phyloP scores from a whole-genome alignment of 2,329 filamentous ascomycete genomes.

The Aplosporella prunicola region DNA sequence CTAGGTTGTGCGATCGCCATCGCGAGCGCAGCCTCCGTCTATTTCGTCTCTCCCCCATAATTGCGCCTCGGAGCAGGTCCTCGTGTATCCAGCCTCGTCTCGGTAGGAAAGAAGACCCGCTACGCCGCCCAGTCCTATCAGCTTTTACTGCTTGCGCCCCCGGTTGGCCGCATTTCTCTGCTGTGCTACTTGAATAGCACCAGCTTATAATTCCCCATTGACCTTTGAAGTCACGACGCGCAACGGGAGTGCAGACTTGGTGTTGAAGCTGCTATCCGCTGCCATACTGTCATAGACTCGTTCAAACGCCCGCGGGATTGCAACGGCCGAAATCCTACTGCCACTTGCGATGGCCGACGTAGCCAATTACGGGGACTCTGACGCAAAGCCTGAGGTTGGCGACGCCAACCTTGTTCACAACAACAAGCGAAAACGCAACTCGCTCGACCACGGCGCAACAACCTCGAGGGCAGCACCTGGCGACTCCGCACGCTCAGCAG shows the following conservation, averaged over 20 bases:
- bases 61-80: conserved; percentile 20
- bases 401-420: conserved; percentile 16
- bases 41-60: conserved; percentile 12
- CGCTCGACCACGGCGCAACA: conserved; percentile 33
- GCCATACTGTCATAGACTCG: no score
- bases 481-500: conserved; percentile 11
- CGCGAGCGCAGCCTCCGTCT: conserved; percentile 1
- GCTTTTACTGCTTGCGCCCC: conserved; percentile 12
- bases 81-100: conserved; percentile 14
- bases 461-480: conserved; percentile 25
- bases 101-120: conserved; percentile 13
- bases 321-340: no score
- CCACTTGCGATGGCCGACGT: conserved; percentile 33
- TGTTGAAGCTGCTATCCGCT: no score
- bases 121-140: conserved; percentile 14
- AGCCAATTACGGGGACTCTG: conserved; percentile 28
- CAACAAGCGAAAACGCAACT: conserved; percentile 40
- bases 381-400: conserved; percentile 23
- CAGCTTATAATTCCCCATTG: conserved; percentile 16
- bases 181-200: conserved; percentile 15
- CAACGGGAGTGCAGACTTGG: conserved; percentile 3
- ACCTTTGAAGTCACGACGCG: conserved; percentile 12
- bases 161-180: conserved; percentile 17
- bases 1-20: not conserved
- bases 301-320: no score